Base-by-base conservation (phyloP, 2,329 filamentous ascomycete species). In the Sphaerulina vaccinii region DNA sequence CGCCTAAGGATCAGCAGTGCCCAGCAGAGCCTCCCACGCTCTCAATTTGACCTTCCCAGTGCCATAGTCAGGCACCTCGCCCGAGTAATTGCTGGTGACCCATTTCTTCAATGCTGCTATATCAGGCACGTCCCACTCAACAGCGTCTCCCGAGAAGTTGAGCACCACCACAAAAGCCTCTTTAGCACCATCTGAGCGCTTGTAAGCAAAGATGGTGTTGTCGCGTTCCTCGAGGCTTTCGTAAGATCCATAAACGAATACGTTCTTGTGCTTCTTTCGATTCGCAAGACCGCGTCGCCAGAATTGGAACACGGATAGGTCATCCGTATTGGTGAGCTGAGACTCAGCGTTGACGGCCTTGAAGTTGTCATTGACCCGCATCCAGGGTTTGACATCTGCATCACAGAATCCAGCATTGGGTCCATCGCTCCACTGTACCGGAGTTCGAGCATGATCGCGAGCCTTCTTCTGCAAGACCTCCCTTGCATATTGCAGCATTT, bases 341-440 rank as follows among this genome's bases (percentile, higher is more conserved):
- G 73, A 71, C 9, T 76, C 74, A 1, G 81, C 83, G 53, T 87
- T 86, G 64, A 84, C 71, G 0, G 67, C 66, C 36, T 64, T 69
- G 52, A 79, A 80, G 45, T 79, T 75, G 19, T 81, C 79, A 52
- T 82, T 75, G 9, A 80, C 73, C 2, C 78, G 73, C 80, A 85
- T 85, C 82, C 82, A 85, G 0, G 82, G 80, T 44, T 72, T 70
- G 0, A 72, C 74, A 0, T 69, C 71, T 0, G 70, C 57, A 49
- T 71, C 68, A 5, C 82, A 83, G 70, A 88, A 88, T 1, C 85
- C 85, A 0, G 80, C 82, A 56, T 84, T 75, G 0, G 71, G 70
- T n/a, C 40, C 56, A 0, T 66, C 73, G 49, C 76, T 76, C 85
- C 85, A 88, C 57, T 85, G 83, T 72, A 89, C 81, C 0, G 85